A percentile compares a stretch with the other conserved stretches of the same genome.
Evolutionary conservation across 2,329 filamentous ascomycete genomes (phyloP).

Genomic region (Xylaria digitata): DNA sequence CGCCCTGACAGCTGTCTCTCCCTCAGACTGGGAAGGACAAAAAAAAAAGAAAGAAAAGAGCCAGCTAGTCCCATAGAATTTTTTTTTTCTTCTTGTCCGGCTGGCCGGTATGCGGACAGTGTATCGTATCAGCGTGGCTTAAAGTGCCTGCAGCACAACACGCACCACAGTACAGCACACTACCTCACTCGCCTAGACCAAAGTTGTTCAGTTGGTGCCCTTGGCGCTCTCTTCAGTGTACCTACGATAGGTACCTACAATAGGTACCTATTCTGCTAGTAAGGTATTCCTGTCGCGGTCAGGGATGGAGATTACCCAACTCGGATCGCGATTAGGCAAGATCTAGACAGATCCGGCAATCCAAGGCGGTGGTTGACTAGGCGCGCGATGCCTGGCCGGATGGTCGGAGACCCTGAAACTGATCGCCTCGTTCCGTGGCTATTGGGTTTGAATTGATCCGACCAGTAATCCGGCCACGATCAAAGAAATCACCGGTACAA

Average conservation of each 20-base stretch:
- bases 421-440: slow-evolving; percentile 33
- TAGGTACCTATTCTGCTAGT: slow-evolving; percentile 9
- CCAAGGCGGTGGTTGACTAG: slow-evolving; percentile 14
- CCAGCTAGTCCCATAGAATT: slow-evolving; percentile 19
- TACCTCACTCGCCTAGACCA: slow-evolving; percentile 10
- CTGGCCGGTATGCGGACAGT: slow-evolving; percentile 9
- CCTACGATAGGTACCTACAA: not conserved
- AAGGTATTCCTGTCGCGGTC: slow-evolving; percentile 29
- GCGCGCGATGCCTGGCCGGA: slow-evolving; percentile 17
- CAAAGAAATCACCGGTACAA: slow-evolving; percentile 27
- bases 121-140: slow-evolving; percentile 24
- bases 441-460: slow-evolving; percentile 22
- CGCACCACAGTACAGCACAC: slow-evolving; percentile 4
- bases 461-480: slow-evolving; percentile 21
- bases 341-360: slow-evolving; percentile 30
- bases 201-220: slow-evolving; percentile 23
- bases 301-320: slow-evolving; percentile 30
- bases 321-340: slow-evolving; percentile 25
- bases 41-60: slow-evolving; percentile 13
- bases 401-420: slow-evolving; percentile 36
- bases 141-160: slow-evolving; percentile 31
- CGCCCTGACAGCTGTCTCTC: not conserved
- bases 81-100: slow-evolving; percentile 23
- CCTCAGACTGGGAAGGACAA: slow-evolving; percentile 5
- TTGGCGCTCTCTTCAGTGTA: slow-evolving; percentile 20